phyloP scores from a whole-genome alignment of 2,329 filamentous ascomycete species.

The Aspergillus transmontanensis region DNA sequence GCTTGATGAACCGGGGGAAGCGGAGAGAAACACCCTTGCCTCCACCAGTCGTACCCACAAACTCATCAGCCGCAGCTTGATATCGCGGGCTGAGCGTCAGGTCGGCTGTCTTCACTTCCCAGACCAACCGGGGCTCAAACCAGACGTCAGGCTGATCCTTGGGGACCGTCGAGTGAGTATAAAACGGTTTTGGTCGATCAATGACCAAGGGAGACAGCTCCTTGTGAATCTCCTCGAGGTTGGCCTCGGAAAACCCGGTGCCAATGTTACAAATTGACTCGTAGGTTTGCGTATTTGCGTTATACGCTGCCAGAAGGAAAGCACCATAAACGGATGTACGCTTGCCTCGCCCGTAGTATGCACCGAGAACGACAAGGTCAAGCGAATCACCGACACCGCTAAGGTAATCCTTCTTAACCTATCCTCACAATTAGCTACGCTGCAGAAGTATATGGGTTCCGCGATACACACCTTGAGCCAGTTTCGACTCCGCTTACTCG shows the following conservation, averaged over 20 bases:
- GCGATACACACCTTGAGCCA: slow-evolving; percentile 79
- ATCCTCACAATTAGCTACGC: slow-evolving; percentile 10
- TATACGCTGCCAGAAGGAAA: slow-evolving; percentile 94
- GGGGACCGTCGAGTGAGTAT: slow-evolving; percentile 76
- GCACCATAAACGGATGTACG: slow-evolving; percentile 94
- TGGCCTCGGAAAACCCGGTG: slow-evolving; percentile 92
- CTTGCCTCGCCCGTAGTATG: slow-evolving; percentile 93
- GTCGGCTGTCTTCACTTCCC: slow-evolving; percentile 98
- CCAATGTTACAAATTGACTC: slow-evolving; percentile 98
- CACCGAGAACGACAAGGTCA: slow-evolving; percentile 91
- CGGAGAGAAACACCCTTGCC: slow-evolving; percentile 81
- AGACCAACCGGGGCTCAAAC: slow-evolving; percentile 93
- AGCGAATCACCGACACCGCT: slow-evolving; percentile 91
- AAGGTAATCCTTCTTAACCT: slow-evolving; percentile 98
- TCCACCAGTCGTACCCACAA: slow-evolving; percentile 69
- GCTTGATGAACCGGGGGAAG: slow-evolving; percentile 90
- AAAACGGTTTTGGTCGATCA: slow-evolving; percentile 91
- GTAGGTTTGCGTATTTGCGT: slow-evolving; percentile 75
- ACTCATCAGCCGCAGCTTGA: slow-evolving; percentile 82
- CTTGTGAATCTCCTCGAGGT: slow-evolving; percentile 82
- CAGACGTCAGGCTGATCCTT: slow-evolving; percentile 98
- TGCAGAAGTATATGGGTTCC: not conserved
- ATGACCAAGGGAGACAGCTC: slow-evolving; percentile 78
- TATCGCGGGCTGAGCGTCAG: slow-evolving; percentile 90
- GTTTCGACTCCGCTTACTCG: slow-evolving; percentile 92